A percentile compares a stretch with the other conserved stretches of the same genome.
phyloP scores from a whole-genome alignment of 2,329 filamentous ascomycete species.

The Colletotrichum tropicicola region DNA sequence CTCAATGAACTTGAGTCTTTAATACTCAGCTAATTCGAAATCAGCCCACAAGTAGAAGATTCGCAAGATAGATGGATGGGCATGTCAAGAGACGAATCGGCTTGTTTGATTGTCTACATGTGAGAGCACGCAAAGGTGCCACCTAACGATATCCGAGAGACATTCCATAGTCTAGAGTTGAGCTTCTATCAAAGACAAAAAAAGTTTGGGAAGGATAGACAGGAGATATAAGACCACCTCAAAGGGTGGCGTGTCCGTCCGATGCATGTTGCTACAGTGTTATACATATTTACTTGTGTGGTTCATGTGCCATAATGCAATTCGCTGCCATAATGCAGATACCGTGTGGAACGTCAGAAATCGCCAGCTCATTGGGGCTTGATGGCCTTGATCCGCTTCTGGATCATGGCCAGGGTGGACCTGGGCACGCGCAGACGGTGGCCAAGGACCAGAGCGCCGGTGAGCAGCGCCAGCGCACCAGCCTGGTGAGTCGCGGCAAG shows the following conservation, averaged over 20 bases:
- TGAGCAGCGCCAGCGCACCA: slow-evolving; percentile 84
- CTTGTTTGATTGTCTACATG: slow-evolving; percentile 7
- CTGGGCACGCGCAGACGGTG: slow-evolving; percentile 80
- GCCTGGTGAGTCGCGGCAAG: slow-evolving; percentile 94
- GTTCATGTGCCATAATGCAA: slow-evolving; percentile 18
- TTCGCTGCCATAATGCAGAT: slow-evolving; percentile 19
- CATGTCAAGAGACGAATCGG: slow-evolving; percentile 22
- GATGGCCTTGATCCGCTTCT: slow-evolving; percentile 51
- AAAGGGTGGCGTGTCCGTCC: slow-evolving; percentile 5
- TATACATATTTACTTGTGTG: slow-evolving; percentile 18
- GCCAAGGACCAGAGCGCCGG: slow-evolving; percentile 81
- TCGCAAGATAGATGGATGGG: background rate
- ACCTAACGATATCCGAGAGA: slow-evolving; percentile 23
- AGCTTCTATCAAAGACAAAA: slow-evolving; percentile 13
- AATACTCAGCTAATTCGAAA: too few species aligned
- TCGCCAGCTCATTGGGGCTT: slow-evolving; percentile 1
- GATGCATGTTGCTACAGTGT: slow-evolving; percentile 19
- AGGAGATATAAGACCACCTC: slow-evolving; percentile 3
- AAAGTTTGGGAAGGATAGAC: background rate
- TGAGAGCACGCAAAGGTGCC: slow-evolving; percentile 1
- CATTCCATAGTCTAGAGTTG: slow-evolving; percentile 31
- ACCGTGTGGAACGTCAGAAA: too few species aligned
- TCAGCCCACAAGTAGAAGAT: slow-evolving; percentile 32
- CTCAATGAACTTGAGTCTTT: too few species aligned
- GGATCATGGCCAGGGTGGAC: slow-evolving; percentile 67